These are phyloP conservation scores for Erythrobasidium hasegawianum DNA, from an alignment of 1,284 basidiomycete species.

Conservation along the genomic window DNA sequence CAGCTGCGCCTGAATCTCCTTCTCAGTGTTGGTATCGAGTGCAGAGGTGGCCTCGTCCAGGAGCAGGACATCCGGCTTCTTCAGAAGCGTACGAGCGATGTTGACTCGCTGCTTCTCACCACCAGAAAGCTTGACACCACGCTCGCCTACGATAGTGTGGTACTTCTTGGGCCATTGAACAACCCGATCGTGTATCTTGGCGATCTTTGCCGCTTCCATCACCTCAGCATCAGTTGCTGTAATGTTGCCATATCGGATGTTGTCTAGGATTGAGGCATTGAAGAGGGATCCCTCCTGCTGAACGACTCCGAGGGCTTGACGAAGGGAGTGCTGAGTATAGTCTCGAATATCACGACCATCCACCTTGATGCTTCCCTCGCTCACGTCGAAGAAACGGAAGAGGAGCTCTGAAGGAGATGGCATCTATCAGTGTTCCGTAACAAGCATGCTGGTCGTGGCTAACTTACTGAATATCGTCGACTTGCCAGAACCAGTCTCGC, in stretches of 20 bases:
- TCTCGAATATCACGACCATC: slow-evolving; percentile 81
- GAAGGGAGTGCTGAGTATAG: slow-evolving; percentile 70
- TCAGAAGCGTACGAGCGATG: slow-evolving; percentile 77
- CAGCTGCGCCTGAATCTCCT: slow-evolving; percentile 75
- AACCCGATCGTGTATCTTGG: slow-evolving; percentile 76
- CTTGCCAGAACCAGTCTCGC: slow-evolving; percentile 81
- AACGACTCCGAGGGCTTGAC: slow-evolving; percentile 61
- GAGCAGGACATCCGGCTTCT: slow-evolving; percentile 78
- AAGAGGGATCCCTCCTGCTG: slow-evolving; percentile 50
- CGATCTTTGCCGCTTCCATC: slow-evolving; percentile 65
- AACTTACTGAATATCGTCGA: slow-evolving; percentile 36
- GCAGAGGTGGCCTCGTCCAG: slow-evolving; percentile 58
- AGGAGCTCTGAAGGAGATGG: slow-evolving; percentile 57
- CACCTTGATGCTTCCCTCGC: slow-evolving; percentile 68
- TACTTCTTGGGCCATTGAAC: slow-evolving; percentile 70
- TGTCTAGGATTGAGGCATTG: slow-evolving; percentile 31
- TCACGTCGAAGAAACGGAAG: slow-evolving; percentile 83
- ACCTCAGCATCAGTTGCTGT: slow-evolving; percentile 63
- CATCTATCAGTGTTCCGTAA: too few relatives aligned
- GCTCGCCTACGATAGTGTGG: slow-evolving; percentile 72
- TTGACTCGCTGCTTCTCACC: slow-evolving; percentile 57
- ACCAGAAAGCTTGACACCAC: slow-evolving; percentile 65
- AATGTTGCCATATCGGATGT: slow-evolving; percentile 38
- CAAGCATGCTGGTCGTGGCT: background rate
- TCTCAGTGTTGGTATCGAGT: slow-evolving; percentile 75